Base-by-base conservation (phyloP, 208 protist genomes). In the Trypanosoma caninum region DNA sequence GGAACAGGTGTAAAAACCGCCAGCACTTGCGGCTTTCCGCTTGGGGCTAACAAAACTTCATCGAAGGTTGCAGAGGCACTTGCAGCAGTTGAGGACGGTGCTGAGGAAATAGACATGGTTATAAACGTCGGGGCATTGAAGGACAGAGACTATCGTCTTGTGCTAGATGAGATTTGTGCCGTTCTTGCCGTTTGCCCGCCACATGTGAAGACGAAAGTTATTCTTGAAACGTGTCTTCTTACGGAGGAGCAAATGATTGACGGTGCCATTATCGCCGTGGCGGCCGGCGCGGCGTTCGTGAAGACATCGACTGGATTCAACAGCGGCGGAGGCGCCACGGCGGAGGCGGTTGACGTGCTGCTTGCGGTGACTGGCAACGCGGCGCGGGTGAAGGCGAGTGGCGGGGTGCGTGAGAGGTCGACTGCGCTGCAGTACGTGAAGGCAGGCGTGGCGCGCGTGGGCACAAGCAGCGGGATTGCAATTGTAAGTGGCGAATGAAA, bases 291-390 rank as follows among this genome's bases (percentile, higher is more conserved):
- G 2, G 59, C 65, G n/a, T 98, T 87, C 57, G 94, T 98, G 48
- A 98, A 98, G 78, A 98, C 97, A 0, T 97, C 91, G 5, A 98
- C 95, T 16, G 97, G 97, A 11, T 98, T 98, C 69, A 84, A 80
- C 65, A 90, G 14, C 4, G 80, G 20, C 13, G 80, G 72, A 45
- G 96, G 94, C 13, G 88, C 95, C 11, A 97, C 85, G 3, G 80
- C 78, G 2, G 87, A 97, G 74, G 77, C 71, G 33, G 70, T 97
- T 22, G 78, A 87, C 53, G 52, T 98, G 6, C 98, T 98, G 95
- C 78, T 95, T 45, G 72, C 81, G 0, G 80, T 87, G 2, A 93
- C 97, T 18, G 95, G 93, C 30, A 86, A 91, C 38, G 54, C 34
- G 0, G 78, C 75, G 2, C 40, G 67, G 11, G 89, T 97, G 44